A percentile compares a stretch with the other conserved stretches of the same genome.
These are phyloP conservation scores for Yamagishiella unicocca DNA, from an alignment of 139 green algal genomes.

Conservation along the genomic window DNA sequence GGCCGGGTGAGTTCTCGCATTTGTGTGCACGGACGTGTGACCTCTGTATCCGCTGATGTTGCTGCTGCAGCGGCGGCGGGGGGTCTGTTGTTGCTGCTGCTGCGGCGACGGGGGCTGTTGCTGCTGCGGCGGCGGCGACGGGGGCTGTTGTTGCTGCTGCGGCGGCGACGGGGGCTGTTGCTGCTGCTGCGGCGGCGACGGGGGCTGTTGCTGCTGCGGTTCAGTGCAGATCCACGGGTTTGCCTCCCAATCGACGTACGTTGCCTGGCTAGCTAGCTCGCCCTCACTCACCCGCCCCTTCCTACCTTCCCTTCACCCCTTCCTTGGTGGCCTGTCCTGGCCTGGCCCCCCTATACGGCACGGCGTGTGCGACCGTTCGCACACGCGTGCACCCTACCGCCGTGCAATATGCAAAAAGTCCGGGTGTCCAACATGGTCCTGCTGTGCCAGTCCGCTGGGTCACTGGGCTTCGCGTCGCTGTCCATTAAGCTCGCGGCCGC, in stretches of 20 bases:
- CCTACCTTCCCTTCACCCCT: neutral
- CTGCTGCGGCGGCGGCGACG: too few relatives aligned
- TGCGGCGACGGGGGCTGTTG: neutral
- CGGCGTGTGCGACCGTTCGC: too few relatives aligned
- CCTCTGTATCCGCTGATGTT: neutral
- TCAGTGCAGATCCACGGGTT: too few relatives aligned
- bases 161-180: neutral
- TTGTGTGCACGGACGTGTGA: neutral
- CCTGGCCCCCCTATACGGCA: neutral
- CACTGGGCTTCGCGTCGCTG: neutral
- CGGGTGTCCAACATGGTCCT: slow-evolving; percentile 52
- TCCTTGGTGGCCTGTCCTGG: neutral
- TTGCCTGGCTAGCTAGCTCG: neutral
- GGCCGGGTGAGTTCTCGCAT: neutral
- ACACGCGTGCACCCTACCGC: too few relatives aligned
- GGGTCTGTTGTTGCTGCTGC: neutral
- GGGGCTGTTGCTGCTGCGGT: too few relatives aligned
- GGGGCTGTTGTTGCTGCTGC: neutral
- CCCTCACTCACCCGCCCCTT: neutral
- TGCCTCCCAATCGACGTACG: neutral
- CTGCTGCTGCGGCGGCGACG: too few relatives aligned
- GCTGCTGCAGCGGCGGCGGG: neutral
- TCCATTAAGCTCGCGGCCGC: slow-evolving; percentile 27
- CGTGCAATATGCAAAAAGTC: slow-evolving; percentile 16
- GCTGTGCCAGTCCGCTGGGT: slow-evolving; percentile 35